phyloP scores from a whole-genome alignment of 2,329 filamentous ascomycete genomes.

The Aspergillus pseudotamarii region DNA sequence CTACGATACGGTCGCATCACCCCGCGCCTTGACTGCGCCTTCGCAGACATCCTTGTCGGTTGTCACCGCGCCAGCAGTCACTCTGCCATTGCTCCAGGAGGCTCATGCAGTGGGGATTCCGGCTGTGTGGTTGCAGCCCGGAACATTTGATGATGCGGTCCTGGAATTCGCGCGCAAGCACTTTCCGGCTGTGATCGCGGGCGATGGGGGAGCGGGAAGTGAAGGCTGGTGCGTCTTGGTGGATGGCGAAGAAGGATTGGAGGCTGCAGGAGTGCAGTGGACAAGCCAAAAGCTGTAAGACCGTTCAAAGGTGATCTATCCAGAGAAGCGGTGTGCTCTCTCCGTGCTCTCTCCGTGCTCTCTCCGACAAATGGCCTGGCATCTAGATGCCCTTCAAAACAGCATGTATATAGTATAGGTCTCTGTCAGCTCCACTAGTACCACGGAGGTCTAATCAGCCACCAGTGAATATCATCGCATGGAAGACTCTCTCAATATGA shows the following conservation, averaged over 20 bases:
- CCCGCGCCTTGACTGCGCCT: constrained; percentile 67
- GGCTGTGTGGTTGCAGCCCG: constrained; percentile 87
- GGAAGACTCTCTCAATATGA: neutral
- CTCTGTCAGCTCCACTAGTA: neutral
- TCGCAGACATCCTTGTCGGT: constrained; percentile 75
- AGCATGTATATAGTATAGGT: neutral
- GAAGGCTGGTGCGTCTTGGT: constrained; percentile 90
- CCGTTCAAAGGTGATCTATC: neutral
- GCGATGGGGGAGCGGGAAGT: constrained; percentile 65
- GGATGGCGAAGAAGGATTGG: constrained; percentile 67
- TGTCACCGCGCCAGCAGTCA: constrained; percentile 82
- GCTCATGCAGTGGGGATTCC: constrained; percentile 73
- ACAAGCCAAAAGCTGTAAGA: constrained; percentile 44
- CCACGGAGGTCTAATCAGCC: too few relatives aligned
- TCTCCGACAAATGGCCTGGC: neutral
- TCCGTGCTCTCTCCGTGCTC: too few relatives aligned
- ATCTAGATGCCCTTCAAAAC: neutral
- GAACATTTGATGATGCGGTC: constrained; percentile 78
- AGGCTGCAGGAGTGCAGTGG: constrained; percentile 61
- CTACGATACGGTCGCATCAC: constrained; percentile 66
- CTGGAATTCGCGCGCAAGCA: constrained; percentile 68
- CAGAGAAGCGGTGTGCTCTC: neutral
- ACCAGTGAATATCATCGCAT: neutral
- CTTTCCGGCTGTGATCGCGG: constrained; percentile 70
- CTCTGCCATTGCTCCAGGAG: constrained; percentile 72